Evolutionary conservation across 1,284 basidiomycete species (phyloP), one percentile per base, ranked within the genome.

Genomic region (Cutaneotrichosporon curvatum): DNA sequence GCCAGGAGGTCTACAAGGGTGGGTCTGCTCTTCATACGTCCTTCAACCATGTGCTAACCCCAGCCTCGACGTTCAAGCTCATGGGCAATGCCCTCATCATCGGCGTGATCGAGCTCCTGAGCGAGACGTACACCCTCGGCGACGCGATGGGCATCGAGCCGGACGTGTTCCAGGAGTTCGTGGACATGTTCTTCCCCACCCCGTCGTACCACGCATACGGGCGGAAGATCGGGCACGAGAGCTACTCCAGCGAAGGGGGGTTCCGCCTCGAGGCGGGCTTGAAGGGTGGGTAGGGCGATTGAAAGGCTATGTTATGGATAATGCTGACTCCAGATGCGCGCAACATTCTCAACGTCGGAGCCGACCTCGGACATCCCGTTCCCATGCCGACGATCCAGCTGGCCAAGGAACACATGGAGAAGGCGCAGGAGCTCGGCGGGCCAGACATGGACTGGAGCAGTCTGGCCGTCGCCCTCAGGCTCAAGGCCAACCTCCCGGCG

Each of bases 21-120:
- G 35, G 45, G 58, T 44, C n/a, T n/a, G n/a, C n/a, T n/a, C n/a
- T n/a, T n/a, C 25, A 34, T 34, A 14, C 32, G 9, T 9, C n/a
- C 9, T 15, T 34, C 32, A 16, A 15, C 14, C 7, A 7, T 15
- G 28, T 21, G 37, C 50, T 51, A 18, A 52, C 46, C 14, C 11
- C 49, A 64, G 67, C 57, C 20, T 56, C 60, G 7, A 50, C 61
- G 12, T 44, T 68, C 44, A 68, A 68, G 55, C 55, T 65, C 14
- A 57, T 66, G 47, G 67, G 65, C 19, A 70, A 70, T 45, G 58
- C 54, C 25, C 45, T 62, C 20, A 50, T 67, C 30, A 50, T 68
- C 18, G 63, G 60, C n/a, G 56, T 57, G 36, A 62, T 70, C 43
- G 58, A 70, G 55, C 51, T 67, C 9, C 54, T 68, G 31, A 50